These are phyloP conservation scores for Kwoniella newhampshirensis DNA, from an alignment of 768 basidiomycete genomes.

Conservation along the genomic window DNA sequence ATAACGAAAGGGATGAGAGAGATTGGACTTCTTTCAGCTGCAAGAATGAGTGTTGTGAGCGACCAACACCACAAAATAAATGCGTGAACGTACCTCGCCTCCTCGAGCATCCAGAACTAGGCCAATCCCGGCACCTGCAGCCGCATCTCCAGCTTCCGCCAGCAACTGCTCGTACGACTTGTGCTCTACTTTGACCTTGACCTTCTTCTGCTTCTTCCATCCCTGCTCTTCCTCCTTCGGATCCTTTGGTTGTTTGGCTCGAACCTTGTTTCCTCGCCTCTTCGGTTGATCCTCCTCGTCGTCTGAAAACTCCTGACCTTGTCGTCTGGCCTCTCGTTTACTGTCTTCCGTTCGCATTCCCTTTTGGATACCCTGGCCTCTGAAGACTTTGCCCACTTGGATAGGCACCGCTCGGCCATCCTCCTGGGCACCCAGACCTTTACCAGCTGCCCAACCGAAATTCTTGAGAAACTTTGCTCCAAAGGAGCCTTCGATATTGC, in stretches of 20 bases:
- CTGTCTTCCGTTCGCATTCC: slow-evolving; percentile 53
- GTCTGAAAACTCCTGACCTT: slow-evolving; percentile 45
- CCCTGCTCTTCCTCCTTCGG: slow-evolving; percentile 62
- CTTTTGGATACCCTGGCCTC: slow-evolving; percentile 47
- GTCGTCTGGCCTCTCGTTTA: slow-evolving; percentile 49
- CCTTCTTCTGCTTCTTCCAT: slow-evolving; percentile 78
- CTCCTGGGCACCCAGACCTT: slow-evolving; percentile 49
- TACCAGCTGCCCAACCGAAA: slow-evolving; percentile 87
- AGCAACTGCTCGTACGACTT: slow-evolving; percentile 97
- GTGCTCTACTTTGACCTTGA: slow-evolving; percentile 81
- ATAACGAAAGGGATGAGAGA: slow-evolving; percentile 71
- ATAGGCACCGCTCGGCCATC: slow-evolving; percentile 51
- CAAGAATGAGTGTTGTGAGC: not conserved
- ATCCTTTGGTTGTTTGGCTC: slow-evolving; percentile 34
- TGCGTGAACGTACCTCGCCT: slow-evolving; percentile 66
- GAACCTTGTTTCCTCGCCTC: slow-evolving; percentile 23
- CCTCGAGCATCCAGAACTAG: slow-evolving; percentile 94
- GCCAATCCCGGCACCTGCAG: slow-evolving; percentile 62
- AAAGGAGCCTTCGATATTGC: slow-evolving; percentile 69
- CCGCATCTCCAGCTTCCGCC: slow-evolving; percentile 71
- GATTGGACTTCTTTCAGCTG: slow-evolving; percentile 87
- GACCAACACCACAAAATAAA: not conserved
- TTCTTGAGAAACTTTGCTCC: slow-evolving; percentile 89
- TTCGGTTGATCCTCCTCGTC: slow-evolving; percentile 47
- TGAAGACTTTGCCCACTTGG: slow-evolving; percentile 37